Conservation (phyloP, 2,329 filamentous ascomycete species). For the Aureobasidium lini region DNA sequence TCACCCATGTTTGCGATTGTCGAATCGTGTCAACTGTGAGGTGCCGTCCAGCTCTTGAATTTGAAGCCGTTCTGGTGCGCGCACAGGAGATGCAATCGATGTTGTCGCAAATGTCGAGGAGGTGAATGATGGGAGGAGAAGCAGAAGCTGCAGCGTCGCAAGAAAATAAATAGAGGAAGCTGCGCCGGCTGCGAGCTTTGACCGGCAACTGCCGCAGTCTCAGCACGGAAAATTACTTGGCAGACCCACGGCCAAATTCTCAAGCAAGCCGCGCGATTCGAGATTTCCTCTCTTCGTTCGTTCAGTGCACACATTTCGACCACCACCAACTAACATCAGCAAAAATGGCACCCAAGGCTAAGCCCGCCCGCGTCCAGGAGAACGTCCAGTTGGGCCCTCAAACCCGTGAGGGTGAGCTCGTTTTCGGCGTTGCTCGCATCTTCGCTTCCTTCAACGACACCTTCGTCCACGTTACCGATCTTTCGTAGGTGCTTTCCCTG, state of each 20-base stretch:
- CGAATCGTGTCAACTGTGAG: background rate
- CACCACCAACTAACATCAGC: conserved; percentile 22
- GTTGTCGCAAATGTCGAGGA: background rate
- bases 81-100: background rate
- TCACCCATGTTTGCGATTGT: conserved; percentile 46
- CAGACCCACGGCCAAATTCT: conserved; percentile 14
- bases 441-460: conserved; percentile 68
- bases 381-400: conserved; percentile 98
- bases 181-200: background rate
- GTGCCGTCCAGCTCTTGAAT: conserved; percentile 3
- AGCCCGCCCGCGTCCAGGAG: conserved; percentile 73
- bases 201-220: background rate
- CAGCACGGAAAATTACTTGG: background rate
- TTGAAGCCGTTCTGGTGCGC: background rate
- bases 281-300: conserved; percentile 5
- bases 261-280: background rate
- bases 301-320: conserved; percentile 11
- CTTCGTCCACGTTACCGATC: conserved; percentile 97
- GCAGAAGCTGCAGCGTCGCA: conserved; percentile 9
- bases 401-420: conserved; percentile 93
- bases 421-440: conserved; percentile 97
- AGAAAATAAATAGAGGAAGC: conserved; percentile 6
- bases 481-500: conserved; percentile 41
- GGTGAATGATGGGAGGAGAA: conserved; percentile 4
- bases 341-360: conserved; percentile 89